Evolutionary conservation across 2,329 filamentous ascomycete species (phyloP), one percentile per base, ranked within the genome.

Genomic region (Fusarium anthophilum): DNA sequence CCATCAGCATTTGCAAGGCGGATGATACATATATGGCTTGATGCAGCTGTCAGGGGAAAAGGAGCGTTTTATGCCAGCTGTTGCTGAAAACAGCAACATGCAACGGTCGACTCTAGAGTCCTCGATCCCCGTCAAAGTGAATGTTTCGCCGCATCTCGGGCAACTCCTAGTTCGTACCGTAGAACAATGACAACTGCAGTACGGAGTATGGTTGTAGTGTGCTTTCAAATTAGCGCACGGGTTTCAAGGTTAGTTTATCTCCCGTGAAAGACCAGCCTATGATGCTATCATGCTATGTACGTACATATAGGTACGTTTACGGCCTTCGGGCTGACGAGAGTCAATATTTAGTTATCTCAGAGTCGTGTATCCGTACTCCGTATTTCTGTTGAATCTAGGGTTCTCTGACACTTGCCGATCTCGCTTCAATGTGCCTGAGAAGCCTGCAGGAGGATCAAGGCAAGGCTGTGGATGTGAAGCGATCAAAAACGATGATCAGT

Each of bases 41-140:
- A 58, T 14, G 41, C 41, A 7, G 30, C 24, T 38, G 20, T 38
- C 15, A 37, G 20, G 56, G 22, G 18, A 17, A 9, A 28, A 50
- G 20, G 32, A n/a, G 24, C 24, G 20, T n/a, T 48, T 20, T n/a
- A 57, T 53, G 45, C 41, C 39, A 56, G n/a, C 47, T 39, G 41
- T 26, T 32, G 15, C 38, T 44, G 62, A 48, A 69, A 38, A 50
- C 30, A 22, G 43, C 28, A 47, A 28, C 41, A 57, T 38, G n/a
- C 22, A 61, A 38, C 28, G 20, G 41, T 48, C 24, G 11, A 24
- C 39, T 35, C 41, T 30, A 58, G 9, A 61, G 26, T 37, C 30
- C 54, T 74, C 58, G 71, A 72, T 72, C 41, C 55, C 45, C 55
- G 37, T 44, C 38, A 41, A 48, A 20, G 37, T 62, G 51, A 41